A percentile compares a stretch with the other conserved stretches of the same genome.
Evolutionary conservation across 2,329 filamentous ascomycete species (phyloP).

Genomic region (Metarhizium guizhouense): DNA sequence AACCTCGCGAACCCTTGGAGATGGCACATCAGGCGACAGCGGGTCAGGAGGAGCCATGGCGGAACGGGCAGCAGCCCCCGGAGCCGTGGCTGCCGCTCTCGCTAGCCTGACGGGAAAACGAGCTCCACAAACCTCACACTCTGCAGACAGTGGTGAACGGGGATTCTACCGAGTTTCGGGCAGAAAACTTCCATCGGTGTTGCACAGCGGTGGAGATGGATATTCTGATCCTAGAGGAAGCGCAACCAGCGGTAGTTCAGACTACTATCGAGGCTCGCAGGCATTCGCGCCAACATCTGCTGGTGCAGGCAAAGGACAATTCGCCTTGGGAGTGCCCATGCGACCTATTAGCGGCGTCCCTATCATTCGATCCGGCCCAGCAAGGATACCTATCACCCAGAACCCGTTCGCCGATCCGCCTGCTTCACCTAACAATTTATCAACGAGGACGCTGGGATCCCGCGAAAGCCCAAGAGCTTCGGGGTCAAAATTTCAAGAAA

Average conservation of each 20-base stretch:
- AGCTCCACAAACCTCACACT: slow-evolving; percentile 17
- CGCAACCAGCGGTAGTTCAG: slow-evolving; percentile 39
- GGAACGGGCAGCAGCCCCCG: slow-evolving; percentile 29
- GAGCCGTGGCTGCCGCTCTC: slow-evolving; percentile 38
- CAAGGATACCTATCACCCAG: slow-evolving; percentile 51
- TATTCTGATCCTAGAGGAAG: slow-evolving; percentile 42
- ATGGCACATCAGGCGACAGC: slow-evolving; percentile 14
- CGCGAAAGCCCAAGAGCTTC: slow-evolving; percentile 24
- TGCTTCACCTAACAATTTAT: slow-evolving; percentile 13
- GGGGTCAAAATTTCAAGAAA: slow-evolving; percentile 32
- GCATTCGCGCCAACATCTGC: slow-evolving; percentile 28
- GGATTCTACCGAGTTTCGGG: slow-evolving; percentile 59
- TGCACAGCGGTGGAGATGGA: slow-evolving; percentile 54
- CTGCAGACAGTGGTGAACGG: slow-evolving; percentile 34
- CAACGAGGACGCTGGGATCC: slow-evolving; percentile 28
- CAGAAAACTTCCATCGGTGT: slow-evolving; percentile 53
- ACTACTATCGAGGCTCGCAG: slow-evolving; percentile 45
- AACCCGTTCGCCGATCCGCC: slow-evolving; percentile 33
- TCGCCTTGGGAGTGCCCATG: slow-evolving; percentile 50
- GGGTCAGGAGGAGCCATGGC: slow-evolving; percentile 29
- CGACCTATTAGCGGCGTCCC: slow-evolving; percentile 50
- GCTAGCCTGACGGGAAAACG: slow-evolving; percentile 35
- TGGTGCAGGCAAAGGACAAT: slow-evolving; percentile 25
- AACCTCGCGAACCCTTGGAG: slow-evolving; percentile 3
- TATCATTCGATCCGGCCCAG: slow-evolving; percentile 57